phyloP scores from a whole-genome alignment of 169 alveolate species.

The Plasmodium vinckei region DNA sequence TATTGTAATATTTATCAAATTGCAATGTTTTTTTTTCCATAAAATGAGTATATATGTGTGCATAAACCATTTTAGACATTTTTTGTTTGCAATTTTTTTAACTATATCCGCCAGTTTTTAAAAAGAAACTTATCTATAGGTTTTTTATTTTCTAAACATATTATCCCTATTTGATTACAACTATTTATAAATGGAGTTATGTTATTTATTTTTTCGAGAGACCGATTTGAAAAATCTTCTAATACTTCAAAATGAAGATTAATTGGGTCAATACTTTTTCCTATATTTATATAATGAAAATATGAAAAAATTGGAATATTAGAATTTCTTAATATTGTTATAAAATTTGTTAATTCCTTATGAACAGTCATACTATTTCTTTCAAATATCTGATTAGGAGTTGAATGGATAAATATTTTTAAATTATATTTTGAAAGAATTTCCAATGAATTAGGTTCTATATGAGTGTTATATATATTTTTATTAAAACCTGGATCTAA shows the following conservation, averaged over 20 bases:
- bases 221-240: slow-evolving; percentile 14
- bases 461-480: slow-evolving; percentile 11
- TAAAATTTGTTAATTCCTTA: slow-evolving; percentile 30
- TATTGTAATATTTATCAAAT: too few species aligned
- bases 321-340: slow-evolving; percentile 11
- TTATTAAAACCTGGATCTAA: slow-evolving; percentile 70
- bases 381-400: slow-evolving; percentile 42
- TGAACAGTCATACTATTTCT: slow-evolving; percentile 10
- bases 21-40: too few species aligned
- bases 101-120: too few species aligned
- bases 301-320: slow-evolving; percentile 14
- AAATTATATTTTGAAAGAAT: slow-evolving; percentile 14
- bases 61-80: too few species aligned
- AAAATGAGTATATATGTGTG: too few species aligned
- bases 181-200: neutral
- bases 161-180: slow-evolving; percentile 1
- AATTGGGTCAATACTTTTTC: slow-evolving; percentile 5
- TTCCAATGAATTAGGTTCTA: slow-evolving; percentile 31
- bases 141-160: slow-evolving; percentile 8
- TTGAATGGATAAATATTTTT: slow-evolving; percentile 51
- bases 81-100: too few species aligned
- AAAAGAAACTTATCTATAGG: neutral
- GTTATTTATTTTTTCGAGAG: too few species aligned
- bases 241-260: slow-evolving; percentile 57
- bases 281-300: slow-evolving; percentile 30